Evolutionary conservation across 257 asterid species (phyloP), one percentile per base, ranked within the genome.

Genomic region (Petunia secreta): DNA sequence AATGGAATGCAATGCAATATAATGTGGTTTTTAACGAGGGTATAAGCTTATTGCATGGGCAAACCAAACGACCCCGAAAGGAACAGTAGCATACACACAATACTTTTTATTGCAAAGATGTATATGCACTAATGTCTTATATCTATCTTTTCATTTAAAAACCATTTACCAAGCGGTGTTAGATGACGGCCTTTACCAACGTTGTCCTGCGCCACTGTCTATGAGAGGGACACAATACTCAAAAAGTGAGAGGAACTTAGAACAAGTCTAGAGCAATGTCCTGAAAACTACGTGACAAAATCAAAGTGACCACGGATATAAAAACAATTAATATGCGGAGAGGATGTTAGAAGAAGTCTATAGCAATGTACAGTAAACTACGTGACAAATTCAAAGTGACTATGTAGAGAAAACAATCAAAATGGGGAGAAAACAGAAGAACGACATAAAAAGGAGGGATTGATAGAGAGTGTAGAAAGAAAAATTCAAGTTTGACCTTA

Each of bases 401-500:
- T 15, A 14, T 57, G 7, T 5, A 57, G 62, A 15, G 0, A 9
- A 14, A 4, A 57, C 34, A 57, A 4, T 1, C 4, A 57, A 57
- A 14, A 1, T 63, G 68, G 8, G 39, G 16, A 7, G 14, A 62
- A 11, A 63, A 63, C 64, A 78, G 40, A 50, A 34, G 75, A 37
- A 75, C 50, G 53, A 63, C 15, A 48, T 34, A 9, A 54, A 58
- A 59, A 80, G 38, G 64, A 13, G 52, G 60, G 15, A 16, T 25
- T 54, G 57, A 40, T 57, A 6, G 14, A 46, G 11, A 15, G 52
- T 5, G 48, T 64, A 64, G 71, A 64, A 64, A 34, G 25, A 15
- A 38, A 15, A 15, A 36, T n/a, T 9, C 25, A n/a, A 62, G 80
- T 50, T 74, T 80, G 83, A 74, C 71, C 75, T 74, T 62, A 25